A percentile compares a stretch with the other conserved stretches of the same genome.
phyloP scores from a whole-genome alignment of 148 eudicot species.

The Amaranthus hypochondriacus region DNA sequence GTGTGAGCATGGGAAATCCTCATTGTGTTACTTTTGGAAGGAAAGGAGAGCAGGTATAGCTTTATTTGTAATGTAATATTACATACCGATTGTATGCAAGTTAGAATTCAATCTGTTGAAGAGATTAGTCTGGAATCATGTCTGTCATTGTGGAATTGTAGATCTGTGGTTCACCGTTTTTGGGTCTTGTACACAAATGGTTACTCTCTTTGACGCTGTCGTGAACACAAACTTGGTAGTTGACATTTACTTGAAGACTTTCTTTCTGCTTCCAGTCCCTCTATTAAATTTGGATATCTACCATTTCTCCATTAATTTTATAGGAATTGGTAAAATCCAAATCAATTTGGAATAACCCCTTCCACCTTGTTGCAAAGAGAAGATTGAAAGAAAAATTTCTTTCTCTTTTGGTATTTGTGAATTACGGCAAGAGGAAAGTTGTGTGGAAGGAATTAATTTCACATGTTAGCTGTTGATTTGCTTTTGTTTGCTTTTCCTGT shows the following conservation, averaged over 20 bases:
- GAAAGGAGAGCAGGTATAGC: conserved; percentile 59
- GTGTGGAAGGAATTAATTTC: background rate
- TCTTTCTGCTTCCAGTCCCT: background rate
- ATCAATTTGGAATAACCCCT: background rate
- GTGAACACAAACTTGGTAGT: background rate
- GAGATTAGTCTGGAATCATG: background rate
- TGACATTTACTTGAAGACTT: background rate
- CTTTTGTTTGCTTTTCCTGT: background rate
- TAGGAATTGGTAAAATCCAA: background rate
- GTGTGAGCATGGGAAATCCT: conserved; percentile 99
- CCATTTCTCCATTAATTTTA: background rate
- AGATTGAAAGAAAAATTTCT: background rate
- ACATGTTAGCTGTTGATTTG: background rate
- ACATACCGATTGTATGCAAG: background rate
- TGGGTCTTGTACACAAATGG: background rate
- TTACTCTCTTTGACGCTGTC: background rate
- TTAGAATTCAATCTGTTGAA: background rate
- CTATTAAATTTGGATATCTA: too few relatives aligned
- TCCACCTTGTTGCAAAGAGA: background rate
- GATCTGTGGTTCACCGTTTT: background rate
- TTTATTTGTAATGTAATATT: background rate
- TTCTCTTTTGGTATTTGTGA: background rate
- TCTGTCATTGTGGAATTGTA: too few relatives aligned
- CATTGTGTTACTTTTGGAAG: conserved; percentile 85
- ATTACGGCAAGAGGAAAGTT: background rate